Base-by-base conservation (phyloP, 2,329 filamentous ascomycete genomes). In the Hypoxylon sp. region DNA sequence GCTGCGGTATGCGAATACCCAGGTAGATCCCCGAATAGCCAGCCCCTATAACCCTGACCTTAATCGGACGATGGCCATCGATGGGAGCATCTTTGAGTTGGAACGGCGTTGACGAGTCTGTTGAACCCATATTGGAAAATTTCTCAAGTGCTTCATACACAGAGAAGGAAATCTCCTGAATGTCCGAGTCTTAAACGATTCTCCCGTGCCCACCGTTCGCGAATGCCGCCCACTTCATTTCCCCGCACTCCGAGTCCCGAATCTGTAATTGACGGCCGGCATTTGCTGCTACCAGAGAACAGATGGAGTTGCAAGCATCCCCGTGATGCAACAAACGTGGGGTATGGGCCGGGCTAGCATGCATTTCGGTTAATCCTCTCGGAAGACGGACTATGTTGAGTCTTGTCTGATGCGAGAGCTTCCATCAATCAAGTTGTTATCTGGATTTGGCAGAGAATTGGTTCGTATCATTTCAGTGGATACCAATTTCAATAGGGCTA, bases 21-120 rank as follows among this genome's bases (percentile, higher is more conserved):
- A 77, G 61, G 56, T 78, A 75, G 44, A 78, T 77, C 11, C 77
- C 77, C 12, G 74, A 78, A 57, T 74, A 77, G n/a, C 76, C 77
- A 11, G 77, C 77, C 16, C 77, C 77, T 49, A 78, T 71, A 8
- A 78, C 71, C 2, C 76, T 72, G n/a, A 78, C 75, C 64, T 77
- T 78, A 24, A 78, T 73, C 7, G 64, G 73, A 11, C 76, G 73
- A 30, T 75, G 72, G 32, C 71, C 68, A 24, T 77, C 75, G 28
- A 77, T 51, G 4, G 75, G 74, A 2, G 62, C 71, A 44, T 74
- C 65, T 36, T 75, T 76, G 18, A 76, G 50, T 4, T 42, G 50
- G 11, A 76, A 71, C 0, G 68, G 36, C 1, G 45, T 28, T 5
- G 52, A 48, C 9, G 38, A 22, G n/a, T 70, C 30, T 2, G 55